Base-by-base conservation (phyloP, 1,139 yeast species). In the Taiozyma sp. region DNA sequence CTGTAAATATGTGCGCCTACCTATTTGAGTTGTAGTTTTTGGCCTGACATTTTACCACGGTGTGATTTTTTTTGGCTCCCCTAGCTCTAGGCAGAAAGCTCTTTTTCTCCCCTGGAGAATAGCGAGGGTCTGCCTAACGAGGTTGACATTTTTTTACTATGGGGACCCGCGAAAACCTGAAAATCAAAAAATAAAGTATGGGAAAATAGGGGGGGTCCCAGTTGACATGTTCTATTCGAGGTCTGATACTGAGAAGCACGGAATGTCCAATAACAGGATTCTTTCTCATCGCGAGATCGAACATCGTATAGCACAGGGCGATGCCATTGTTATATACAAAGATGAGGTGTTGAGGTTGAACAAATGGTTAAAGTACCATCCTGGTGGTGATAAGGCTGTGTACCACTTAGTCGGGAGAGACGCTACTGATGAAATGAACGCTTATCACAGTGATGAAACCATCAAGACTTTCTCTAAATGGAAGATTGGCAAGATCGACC, bases 391-490 rank as follows among this genome's bases (percentile, higher is more conserved):
- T 57, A 85, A 82, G 62, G 92, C 96, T 0, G 84, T 90, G 14
- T 74, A 74, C 57, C 97, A 90, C 67, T 78, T 90, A 85, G 79
- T 90, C 8, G 97, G 97, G 4, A 72, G 93, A 54, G 96, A 90
- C 68, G 96, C 96, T 10, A 84, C 95, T 1, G 96, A 89, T 65
- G 97, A 90, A 66, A 89, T 90, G 88, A 78, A 83, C 50, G 92
- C 92, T 12, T 86, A 88, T 63, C 96, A 90, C 64, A 69, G 81
- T 34, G 79, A 74, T 19, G 85, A 81, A 48, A 79, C 96, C 0
- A 69, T 78, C 14, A 52, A 58, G 3, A 65, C 67, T 0, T 84
- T 88, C 66, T 64, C 64, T 13, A 74, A 69, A 44, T 91, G 80
- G 79, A 77, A 71, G 53, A 74, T 90, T 13, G 97, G 96, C 2